Base-by-base conservation (phyloP, 768 basidiomycete species). In the Baorangia bicolor region DNA sequence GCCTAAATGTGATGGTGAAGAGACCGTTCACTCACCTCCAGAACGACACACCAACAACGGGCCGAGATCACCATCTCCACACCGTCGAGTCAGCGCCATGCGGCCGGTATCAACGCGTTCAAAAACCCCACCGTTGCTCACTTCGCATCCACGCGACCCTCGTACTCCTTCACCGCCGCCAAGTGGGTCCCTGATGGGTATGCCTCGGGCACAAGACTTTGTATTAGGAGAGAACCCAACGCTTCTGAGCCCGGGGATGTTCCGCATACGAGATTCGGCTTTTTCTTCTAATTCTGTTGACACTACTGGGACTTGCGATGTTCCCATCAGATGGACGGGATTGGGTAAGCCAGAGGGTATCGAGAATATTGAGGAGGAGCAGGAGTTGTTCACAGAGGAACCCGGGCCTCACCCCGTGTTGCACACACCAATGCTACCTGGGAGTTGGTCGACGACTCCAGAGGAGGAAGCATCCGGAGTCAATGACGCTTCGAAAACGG, bases 241-340 rank as follows among this genome's bases (percentile, higher is more conserved):
- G 5, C 78, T 88, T 33, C 79, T 89, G 11, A 77, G 81, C 35
- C 74, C 83, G 18, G 79, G 77, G 21, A 79, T 80, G 28, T 89
- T 88, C 52, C 73, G 71, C 53, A 60, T 68, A 69, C 78, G 88
- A 44, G 86, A 88, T 63, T 88, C 88, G 28, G 79, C 77, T 6
- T 78, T 86, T 61, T 86, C 86, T 18, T 73, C 72, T 25, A 73
- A 69, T 56, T 76, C 78, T 7, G 70, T 70, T 38, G 75, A 68
- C 46, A 80, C 74, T 46, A 80, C 74, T 35, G 69, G 70, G 49
- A 78, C 74, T 49, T 71, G 70, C 16, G 80, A 87, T 31, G 74
- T 82, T 39, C 82, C 85, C 4, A 81, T 86, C 49, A 80, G 81
- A 50, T 88, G 85, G 86, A 81, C 81, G 6, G 86, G 85, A 28